Base-by-base conservation (phyloP, 176 grass and related monocot genomes). In the Miscanthus lutarioriparius region DNA sequence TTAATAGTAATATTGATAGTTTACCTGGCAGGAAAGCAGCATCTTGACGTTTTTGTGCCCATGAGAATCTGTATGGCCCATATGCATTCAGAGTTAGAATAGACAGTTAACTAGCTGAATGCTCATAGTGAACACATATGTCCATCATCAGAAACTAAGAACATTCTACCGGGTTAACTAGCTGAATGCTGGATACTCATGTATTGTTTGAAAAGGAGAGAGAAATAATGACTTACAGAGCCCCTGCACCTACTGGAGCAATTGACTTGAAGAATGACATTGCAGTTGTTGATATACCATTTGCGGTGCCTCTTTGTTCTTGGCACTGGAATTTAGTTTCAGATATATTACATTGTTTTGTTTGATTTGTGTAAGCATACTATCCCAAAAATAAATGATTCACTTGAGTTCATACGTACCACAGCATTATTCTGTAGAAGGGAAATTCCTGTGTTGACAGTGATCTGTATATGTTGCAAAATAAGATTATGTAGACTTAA, bases 241-340 rank as follows among this genome's bases (percentile, higher is more conserved):
- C 41, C 28, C 95, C 95, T 72, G 75, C 87, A 37, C 78, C 90
- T 73, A 89, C 76, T 67, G 92, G 95, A 79, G 88, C 92, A 82
- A 89, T 5, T 19, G 95, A 81, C 74, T 94, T 97, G 78, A 90
- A 94, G 72, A 97, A 56, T 15, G 95, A 94, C 86, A 94, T 88
- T 35, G 33, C 86, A 12, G 86, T 92, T 75, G 91, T 84, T 0
- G 92, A 33, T 62, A 91, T 71, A 27, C 92, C 88, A 84, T 97
- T 97, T 73, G 92, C 92, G 3, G 86, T 85, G 70, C 90, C 90
- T 89, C 95, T 91, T 78, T 97, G 92, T 12, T 92, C 77, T 86
- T 97, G 94, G 64, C 54, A 26, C 92, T 97, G 88, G 30, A 22
- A 74, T 54, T 62, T 2, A 64, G 40, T 89, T 89, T 25, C 7